Percentiles rank a stretch among this genome's conserved stretches.
Conservation (phyloP, 2,329 filamentous ascomycete species). For the Cercospora citrullina region DNA sequence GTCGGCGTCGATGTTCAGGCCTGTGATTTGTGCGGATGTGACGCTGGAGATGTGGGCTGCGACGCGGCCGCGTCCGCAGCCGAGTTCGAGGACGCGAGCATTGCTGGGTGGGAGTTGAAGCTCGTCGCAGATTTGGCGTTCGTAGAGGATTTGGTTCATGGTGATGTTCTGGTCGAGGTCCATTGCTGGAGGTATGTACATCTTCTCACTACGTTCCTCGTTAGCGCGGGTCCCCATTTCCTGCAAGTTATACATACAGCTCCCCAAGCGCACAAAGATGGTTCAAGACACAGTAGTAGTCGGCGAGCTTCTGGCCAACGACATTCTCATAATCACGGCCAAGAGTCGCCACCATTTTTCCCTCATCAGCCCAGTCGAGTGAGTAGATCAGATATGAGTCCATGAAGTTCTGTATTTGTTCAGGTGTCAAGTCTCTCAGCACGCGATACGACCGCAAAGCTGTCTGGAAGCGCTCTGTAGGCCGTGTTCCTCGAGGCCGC, state of each 20-base stretch:
- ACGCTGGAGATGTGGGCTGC: constrained; percentile 34
- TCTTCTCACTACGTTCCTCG: constrained; percentile 27
- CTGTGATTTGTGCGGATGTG: constrained; percentile 32
- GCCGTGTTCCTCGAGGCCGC: constrained; percentile 14
- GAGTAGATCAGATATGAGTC: constrained; percentile 36
- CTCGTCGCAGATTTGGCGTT: constrained; percentile 32
- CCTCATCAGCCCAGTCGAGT: constrained; percentile 35
- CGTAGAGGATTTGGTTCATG: constrained; percentile 34
- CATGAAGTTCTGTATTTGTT: constrained; percentile 36
- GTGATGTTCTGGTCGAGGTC: constrained; percentile 26
- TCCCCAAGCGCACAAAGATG: constrained; percentile 36
- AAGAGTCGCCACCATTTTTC: constrained; percentile 31
- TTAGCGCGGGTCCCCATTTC: neutral
- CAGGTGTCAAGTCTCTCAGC: constrained; percentile 29
- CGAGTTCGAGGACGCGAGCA: constrained; percentile 34
- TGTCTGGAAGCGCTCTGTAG: constrained; percentile 28
- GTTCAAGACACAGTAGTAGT: constrained; percentile 37
- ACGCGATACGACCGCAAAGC: constrained; percentile 32
- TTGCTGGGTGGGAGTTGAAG: constrained; percentile 29
- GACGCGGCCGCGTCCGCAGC: constrained; percentile 35
- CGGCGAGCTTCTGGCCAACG: constrained; percentile 33
- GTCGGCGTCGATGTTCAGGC: constrained; percentile 35
- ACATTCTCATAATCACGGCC: constrained; percentile 32
- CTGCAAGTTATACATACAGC: constrained; percentile 12
- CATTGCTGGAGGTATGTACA: constrained; percentile 36